A percentile compares a stretch with the other conserved stretches of the same genome.
phyloP scores from a whole-genome alignment of 768 basidiomycete genomes.

The Termitomyces sp. region DNA sequence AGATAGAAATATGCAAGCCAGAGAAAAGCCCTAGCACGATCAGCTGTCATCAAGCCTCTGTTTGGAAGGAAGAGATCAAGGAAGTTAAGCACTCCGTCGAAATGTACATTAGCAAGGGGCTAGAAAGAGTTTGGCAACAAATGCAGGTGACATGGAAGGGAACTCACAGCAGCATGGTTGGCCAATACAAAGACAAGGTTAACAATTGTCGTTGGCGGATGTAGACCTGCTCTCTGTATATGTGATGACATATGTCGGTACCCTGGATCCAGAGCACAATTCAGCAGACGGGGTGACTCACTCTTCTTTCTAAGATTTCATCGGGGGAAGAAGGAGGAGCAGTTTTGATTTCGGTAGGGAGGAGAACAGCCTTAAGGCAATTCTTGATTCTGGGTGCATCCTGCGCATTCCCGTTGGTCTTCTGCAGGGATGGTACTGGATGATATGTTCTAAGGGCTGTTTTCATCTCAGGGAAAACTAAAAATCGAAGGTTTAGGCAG shows the following conservation, averaged over 20 bases:
- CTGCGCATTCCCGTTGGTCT: slow-evolving; percentile 83
- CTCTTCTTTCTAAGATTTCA: slow-evolving; percentile 66
- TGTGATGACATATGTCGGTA: slow-evolving; percentile 5
- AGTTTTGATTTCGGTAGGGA: slow-evolving; percentile 64
- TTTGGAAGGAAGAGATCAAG: slow-evolving; percentile 80
- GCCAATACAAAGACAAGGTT: slow-evolving; percentile 84
- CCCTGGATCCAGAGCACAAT: slow-evolving; percentile 5
- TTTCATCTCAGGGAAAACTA: slow-evolving; percentile 93
- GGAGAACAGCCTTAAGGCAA: slow-evolving; percentile 76
- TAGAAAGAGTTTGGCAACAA: slow-evolving; percentile 20
- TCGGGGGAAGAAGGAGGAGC: slow-evolving; percentile 70
- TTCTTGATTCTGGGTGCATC: slow-evolving; percentile 93
- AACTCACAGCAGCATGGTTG: slow-evolving; percentile 69
- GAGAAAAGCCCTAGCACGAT: slow-evolving; percentile 77
- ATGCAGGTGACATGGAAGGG: neutral
- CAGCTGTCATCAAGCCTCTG: slow-evolving; percentile 62
- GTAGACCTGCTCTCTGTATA: slow-evolving; percentile 44
- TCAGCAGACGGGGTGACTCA: slow-evolving; percentile 31
- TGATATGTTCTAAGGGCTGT: slow-evolving; percentile 88
- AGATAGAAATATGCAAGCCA: slow-evolving; percentile 85
- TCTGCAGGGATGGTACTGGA: slow-evolving; percentile 86
- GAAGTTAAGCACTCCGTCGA: slow-evolving; percentile 72
- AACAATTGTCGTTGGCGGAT: slow-evolving; percentile 82
- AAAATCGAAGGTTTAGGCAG: slow-evolving; percentile 13
- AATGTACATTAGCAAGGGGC: slow-evolving; percentile 66